phyloP scores from a whole-genome alignment of 108 stramenopile species.

The Mayamaea pseudoterrestris region DNA sequence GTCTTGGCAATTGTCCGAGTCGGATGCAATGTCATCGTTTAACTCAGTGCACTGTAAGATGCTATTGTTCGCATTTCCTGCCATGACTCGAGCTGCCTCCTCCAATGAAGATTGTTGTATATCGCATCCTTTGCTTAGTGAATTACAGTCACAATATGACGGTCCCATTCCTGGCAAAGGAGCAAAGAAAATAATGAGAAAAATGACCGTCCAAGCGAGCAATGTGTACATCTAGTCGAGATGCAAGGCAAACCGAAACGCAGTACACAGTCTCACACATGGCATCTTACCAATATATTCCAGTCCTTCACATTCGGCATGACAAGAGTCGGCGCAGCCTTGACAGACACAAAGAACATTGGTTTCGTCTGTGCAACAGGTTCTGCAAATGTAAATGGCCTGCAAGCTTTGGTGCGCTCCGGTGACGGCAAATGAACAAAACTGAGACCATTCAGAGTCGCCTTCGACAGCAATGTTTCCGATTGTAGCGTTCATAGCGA shows the following conservation, averaged over 20 bases:
- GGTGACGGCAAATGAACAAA: constrained; percentile 1
- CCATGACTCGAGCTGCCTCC: not conserved
- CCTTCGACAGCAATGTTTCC: too few species aligned
- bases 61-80: not conserved
- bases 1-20: not conserved
- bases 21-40: not conserved
- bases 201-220: too few species aligned
- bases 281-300: constrained; percentile 6
- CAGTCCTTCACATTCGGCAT: not conserved
- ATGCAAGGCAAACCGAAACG: too few species aligned
- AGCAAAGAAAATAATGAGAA: too few species aligned
- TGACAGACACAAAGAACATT: constrained; percentile 2
- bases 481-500: too few species aligned
- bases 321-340: constrained; percentile 3
- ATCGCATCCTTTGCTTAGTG: constrained; percentile 11
- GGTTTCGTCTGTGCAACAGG: not conserved
- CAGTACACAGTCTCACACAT: too few species aligned
- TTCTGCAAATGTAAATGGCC: not conserved
- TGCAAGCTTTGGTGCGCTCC: not conserved
- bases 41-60: too few species aligned
- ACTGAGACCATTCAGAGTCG: not conserved
- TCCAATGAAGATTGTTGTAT: constrained; percentile 1
- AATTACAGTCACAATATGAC: constrained; percentile 57
- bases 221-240: too few species aligned
- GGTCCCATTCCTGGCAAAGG: constrained; percentile 66